phyloP scores from a whole-genome alignment of 768 basidiomycete genomes.

The Pleurotus cornucopiae region DNA sequence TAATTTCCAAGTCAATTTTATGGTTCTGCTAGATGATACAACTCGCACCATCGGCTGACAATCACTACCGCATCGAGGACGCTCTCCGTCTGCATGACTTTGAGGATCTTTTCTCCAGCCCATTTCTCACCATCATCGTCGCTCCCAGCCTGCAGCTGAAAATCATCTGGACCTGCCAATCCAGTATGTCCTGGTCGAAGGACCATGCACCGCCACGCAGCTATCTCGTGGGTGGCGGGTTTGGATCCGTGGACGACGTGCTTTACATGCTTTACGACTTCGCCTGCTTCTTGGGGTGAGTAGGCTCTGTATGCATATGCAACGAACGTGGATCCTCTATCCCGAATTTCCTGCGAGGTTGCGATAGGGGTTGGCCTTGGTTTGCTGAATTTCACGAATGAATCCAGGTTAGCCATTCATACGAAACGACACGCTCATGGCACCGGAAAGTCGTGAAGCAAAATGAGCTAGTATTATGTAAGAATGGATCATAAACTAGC shows the following conservation, averaged over 20 bases:
- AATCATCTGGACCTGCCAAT: constrained; percentile 70
- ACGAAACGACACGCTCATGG: background rate
- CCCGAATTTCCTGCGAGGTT: constrained; percentile 71
- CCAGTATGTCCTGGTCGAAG: constrained; percentile 63
- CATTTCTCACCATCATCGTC: constrained; percentile 80
- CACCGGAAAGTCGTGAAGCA: too few species aligned
- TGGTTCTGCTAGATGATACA: background rate
- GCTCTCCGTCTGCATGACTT: constrained; percentile 64
- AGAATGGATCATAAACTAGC: too few species aligned
- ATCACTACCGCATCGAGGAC: constrained; percentile 77
- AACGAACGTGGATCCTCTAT: constrained; percentile 70
- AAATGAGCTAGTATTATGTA: too few species aligned
- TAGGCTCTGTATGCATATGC: constrained; percentile 57
- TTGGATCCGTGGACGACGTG: constrained; percentile 53
- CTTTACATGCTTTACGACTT: constrained; percentile 47
- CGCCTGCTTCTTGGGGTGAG: constrained; percentile 46
- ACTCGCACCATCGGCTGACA: constrained; percentile 69
- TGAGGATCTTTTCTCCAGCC: constrained; percentile 59
- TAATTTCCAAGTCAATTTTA: constrained; percentile 19
- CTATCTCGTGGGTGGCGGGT: constrained; percentile 67
- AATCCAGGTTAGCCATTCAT: constrained; percentile 37
- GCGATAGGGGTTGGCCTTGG: constrained; percentile 42
- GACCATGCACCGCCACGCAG: constrained; percentile 77
- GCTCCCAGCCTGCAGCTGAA: constrained; percentile 56
- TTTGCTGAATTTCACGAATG: constrained; percentile 45